Conservation (phyloP, 176 grass and related monocot genomes). For the Rhipidocladum racemiflorum region DNA sequence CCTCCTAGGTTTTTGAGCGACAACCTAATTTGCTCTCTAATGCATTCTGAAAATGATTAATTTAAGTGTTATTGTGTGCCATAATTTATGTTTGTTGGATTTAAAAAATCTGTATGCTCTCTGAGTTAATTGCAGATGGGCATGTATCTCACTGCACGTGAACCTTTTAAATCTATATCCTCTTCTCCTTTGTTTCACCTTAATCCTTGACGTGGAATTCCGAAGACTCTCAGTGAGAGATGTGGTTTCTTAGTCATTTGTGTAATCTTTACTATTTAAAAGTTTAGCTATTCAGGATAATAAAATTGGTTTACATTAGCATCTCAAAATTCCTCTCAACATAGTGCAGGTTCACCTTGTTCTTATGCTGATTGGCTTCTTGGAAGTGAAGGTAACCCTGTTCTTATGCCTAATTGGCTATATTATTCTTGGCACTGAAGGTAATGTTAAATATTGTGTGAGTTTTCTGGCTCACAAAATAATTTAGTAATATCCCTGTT, state of each 20-base stretch:
- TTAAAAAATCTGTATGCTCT: background rate
- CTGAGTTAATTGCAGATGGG: background rate
- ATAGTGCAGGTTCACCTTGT: constrained; percentile 81
- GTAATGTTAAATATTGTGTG: constrained; percentile 20
- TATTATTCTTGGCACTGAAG: constrained; percentile 82
- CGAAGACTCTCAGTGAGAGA: background rate
- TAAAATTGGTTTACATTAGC: constrained; percentile 2
- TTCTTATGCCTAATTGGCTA: constrained; percentile 93
- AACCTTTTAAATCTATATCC: background rate
- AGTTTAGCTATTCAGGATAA: background rate
- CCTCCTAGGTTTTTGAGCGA: too few relatives aligned
- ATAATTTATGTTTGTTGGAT: background rate
- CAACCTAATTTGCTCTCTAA: background rate
- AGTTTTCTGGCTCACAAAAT: background rate
- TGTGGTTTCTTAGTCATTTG: background rate
- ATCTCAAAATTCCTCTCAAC: background rate
- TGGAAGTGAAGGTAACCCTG: constrained; percentile 85
- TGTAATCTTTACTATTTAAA: background rate
- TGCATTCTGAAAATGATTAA: background rate
- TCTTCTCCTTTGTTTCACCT: background rate
- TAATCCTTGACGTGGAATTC: background rate
- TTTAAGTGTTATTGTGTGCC: background rate
- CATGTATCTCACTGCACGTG: background rate
- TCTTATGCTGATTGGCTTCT: constrained; percentile 94
- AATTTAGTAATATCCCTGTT: constrained; percentile 10